Conservation (phyloP, 768 basidiomycete genomes). For the Rossbeevera mucosa region DNA sequence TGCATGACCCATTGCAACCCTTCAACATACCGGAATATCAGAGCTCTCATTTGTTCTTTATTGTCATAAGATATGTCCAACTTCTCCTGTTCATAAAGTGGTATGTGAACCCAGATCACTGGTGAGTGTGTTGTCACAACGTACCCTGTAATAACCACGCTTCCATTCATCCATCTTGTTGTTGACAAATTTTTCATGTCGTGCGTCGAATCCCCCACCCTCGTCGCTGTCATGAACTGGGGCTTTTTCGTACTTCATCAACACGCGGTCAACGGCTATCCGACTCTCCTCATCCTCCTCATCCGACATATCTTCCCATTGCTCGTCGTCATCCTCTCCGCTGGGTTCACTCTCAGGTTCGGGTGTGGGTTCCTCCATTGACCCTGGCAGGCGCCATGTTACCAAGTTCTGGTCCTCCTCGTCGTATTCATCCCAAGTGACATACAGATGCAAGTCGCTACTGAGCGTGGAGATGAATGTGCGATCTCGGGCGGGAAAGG, state of each 20-base stretch:
- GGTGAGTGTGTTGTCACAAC: slow-evolving; percentile 36
- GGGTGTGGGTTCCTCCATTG: slow-evolving; percentile 32
- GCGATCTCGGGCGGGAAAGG: slow-evolving; percentile 75
- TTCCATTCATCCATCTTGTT: slow-evolving; percentile 95
- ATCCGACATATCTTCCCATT: slow-evolving; percentile 46
- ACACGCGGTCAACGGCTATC: slow-evolving; percentile 73
- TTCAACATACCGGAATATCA: slow-evolving; percentile 82
- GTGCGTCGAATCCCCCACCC: slow-evolving; percentile 71
- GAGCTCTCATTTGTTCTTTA: slow-evolving; percentile 59
- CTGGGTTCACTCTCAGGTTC: slow-evolving; percentile 33
- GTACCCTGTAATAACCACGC: slow-evolving; percentile 80
- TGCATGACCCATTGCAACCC: slow-evolving; percentile 99
- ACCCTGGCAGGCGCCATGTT: slow-evolving; percentile 58
- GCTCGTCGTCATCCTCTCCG: slow-evolving; percentile 48
- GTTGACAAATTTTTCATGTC: slow-evolving; percentile 64
- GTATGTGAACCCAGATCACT: slow-evolving; percentile 11
- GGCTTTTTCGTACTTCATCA: slow-evolving; percentile 86
- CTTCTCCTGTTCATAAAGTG: slow-evolving; percentile 59
- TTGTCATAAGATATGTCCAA: slow-evolving; percentile 75
- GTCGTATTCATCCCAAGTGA: slow-evolving; percentile 94
- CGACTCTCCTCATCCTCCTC: slow-evolving; percentile 65
- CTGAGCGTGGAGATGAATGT: slow-evolving; percentile 75
- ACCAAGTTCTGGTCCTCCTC: slow-evolving; percentile 76
- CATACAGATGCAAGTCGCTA: slow-evolving; percentile 66
- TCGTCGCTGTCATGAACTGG: slow-evolving; percentile 68